These are phyloP conservation scores for Basidiobolus meristosporus DNA, from an alignment of 371 early-diverging fungal genomes.

Conservation along the genomic window DNA sequence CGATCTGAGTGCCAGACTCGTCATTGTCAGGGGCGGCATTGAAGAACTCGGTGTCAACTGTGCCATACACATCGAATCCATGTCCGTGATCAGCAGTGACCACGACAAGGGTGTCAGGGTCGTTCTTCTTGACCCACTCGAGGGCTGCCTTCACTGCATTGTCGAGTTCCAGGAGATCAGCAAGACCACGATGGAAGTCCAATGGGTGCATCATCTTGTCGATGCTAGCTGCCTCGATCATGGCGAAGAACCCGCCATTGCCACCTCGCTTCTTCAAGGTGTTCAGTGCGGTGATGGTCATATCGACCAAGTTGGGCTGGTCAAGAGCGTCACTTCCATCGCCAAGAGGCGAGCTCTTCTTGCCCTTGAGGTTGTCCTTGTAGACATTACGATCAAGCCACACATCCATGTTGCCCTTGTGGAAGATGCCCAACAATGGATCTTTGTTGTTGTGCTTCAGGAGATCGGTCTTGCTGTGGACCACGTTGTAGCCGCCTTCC, in stretches of 20 bases:
- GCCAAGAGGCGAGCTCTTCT: constrained; percentile 21
- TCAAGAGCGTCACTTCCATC: constrained; percentile 23
- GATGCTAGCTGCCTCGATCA: constrained; percentile 57
- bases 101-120: constrained; percentile 41
- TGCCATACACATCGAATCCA: constrained; percentile 49
- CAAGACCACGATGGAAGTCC: constrained; percentile 48
- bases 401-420: constrained; percentile 30
- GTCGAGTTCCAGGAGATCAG: constrained; percentile 51
- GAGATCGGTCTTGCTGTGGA: constrained; percentile 24
- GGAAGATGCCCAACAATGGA: constrained; percentile 51
- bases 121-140: constrained; percentile 30
- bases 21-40: constrained; percentile 6
- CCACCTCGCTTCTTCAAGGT: constrained; percentile 37
- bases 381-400: constrained; percentile 51
- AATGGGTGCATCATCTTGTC: constrained; percentile 54
- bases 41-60: constrained; percentile 29
- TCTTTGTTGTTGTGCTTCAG: constrained; percentile 22
- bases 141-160: constrained; percentile 35
- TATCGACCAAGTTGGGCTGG: constrained; percentile 46
- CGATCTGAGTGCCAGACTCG: constrained; percentile 7
- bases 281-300: constrained; percentile 44
- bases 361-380: constrained; percentile 23
- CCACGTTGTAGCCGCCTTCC: constrained; percentile 33
- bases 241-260: constrained; percentile 46
- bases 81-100: constrained; percentile 58